Percentiles rank a stretch among this genome's conserved stretches.
phyloP scores from a whole-genome alignment of 164 flowering plant species.

The Platanus orientalis region DNA sequence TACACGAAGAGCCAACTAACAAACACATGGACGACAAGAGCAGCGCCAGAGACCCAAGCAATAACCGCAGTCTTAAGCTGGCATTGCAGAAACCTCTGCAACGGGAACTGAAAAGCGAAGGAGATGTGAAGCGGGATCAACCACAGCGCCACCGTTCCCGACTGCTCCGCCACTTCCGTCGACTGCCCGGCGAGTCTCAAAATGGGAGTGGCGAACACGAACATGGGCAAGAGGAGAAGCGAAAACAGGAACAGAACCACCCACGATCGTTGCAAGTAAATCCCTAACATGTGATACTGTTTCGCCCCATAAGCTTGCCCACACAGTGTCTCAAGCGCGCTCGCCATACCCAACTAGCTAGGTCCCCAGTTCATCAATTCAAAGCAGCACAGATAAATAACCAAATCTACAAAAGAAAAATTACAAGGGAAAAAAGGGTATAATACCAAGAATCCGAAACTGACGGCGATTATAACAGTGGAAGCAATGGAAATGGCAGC shows the following conservation, averaged over 20 bases:
- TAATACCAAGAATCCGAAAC: constrained; percentile 62
- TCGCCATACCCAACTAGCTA: constrained; percentile 68
- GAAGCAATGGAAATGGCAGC: constrained; percentile 54
- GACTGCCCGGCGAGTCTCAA: constrained; percentile 54
- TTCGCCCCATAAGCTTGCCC: constrained; percentile 90
- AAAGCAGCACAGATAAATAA: not conserved
- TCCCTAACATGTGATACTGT: constrained; percentile 57
- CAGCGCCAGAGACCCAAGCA: constrained; percentile 35
- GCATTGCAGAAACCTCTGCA: constrained; percentile 51
- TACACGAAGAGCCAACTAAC: constrained; percentile 40
- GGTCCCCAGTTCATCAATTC: not conserved
- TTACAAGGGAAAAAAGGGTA: not conserved
- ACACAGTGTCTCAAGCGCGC: constrained; percentile 81
- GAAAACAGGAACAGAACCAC: constrained; percentile 51
- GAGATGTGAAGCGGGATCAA: constrained; percentile 47
- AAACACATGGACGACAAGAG: constrained; percentile 29
- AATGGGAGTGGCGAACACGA: constrained; percentile 56
- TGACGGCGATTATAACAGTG: constrained; percentile 48
- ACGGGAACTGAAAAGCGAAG: constrained; percentile 40
- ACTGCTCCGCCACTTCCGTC: constrained; percentile 52
- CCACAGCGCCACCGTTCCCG: constrained; percentile 43
- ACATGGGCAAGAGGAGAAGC: constrained; percentile 48
- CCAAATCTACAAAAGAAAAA: not conserved
- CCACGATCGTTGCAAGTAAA: constrained; percentile 89
- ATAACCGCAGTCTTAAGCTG: constrained; percentile 40